phyloP scores from a whole-genome alignment of 257 asterid species.

The Primulina tabacum region DNA sequence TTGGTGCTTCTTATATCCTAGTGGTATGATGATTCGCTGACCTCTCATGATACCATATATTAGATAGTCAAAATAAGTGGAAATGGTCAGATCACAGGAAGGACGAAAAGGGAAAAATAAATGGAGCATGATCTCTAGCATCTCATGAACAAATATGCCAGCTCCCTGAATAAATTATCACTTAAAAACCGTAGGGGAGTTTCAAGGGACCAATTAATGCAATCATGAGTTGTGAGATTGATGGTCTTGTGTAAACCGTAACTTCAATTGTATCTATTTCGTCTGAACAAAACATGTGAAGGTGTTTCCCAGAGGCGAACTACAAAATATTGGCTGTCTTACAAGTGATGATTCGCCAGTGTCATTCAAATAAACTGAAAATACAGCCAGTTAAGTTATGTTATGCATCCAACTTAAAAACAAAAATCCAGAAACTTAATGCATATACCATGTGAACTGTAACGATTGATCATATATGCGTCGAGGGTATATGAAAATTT shows the following conservation, averaged over 20 bases:
- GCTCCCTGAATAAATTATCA: background rate
- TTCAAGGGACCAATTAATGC: background rate
- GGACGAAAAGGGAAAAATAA: background rate
- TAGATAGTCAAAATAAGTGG: constrained; percentile 9
- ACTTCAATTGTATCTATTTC: constrained; percentile 9
- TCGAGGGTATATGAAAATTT: constrained; percentile 1
- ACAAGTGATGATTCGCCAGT: background rate
- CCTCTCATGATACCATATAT: constrained; percentile 10
- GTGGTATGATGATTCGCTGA: background rate
- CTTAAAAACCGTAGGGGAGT: background rate
- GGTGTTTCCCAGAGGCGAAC: constrained; percentile 3
- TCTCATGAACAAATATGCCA: background rate
- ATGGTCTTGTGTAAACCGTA: background rate
- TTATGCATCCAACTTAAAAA: constrained; percentile 7
- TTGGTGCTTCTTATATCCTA: constrained; percentile 4
- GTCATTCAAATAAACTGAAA: background rate
- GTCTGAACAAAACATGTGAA: constrained; percentile 3
- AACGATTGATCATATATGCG: background rate
- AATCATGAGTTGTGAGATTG: background rate
- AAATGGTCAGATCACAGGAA: background rate
- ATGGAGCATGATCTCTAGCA: constrained; percentile 2
- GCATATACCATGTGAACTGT: background rate
- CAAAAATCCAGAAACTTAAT: background rate
- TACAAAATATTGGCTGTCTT: background rate
- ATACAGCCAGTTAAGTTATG: constrained; percentile 2